Evolutionary conservation across 306 rosid genomes (phyloP), one percentile per base, ranked within the genome.

Genomic region (Pueraria montana): DNA sequence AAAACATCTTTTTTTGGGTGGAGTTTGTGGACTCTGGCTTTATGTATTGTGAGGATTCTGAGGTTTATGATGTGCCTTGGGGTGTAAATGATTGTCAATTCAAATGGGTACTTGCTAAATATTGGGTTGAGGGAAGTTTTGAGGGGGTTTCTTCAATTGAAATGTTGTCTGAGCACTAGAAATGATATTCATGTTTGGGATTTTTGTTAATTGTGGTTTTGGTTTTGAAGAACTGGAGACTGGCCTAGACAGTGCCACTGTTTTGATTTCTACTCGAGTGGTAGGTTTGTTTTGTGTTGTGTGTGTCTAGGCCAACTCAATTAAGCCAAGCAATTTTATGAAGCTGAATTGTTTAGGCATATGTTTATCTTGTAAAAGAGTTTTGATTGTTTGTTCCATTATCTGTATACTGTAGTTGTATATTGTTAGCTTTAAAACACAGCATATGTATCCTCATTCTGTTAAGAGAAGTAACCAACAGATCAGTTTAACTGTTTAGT

Each of bases 71-170:
- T 61, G 68, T 72, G 69, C 17, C 73, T 55, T 78, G 27, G 77
- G 86, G 65, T 81, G 70, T 80, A 87, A 48, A 77, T 80, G 67
- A 59, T 79, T 78, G 80, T 46, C 32, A 82, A 20, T 42, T 78
- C 52, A 65, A 49, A 80, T 55, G 82, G 83, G 72, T 74, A 38
- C n/a, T 59, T 9, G 27, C 26, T 52, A 74, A 70, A 59, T 79
- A 49, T 64, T 63, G 77, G 85, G 58, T 66, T 69, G 82, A 68
- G 48, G 72, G 50, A 59, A 67, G 52, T 43, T 81, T 63, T 81
- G 62, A 63, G 49, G 49, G 49, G 77, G 20, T 52, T 80, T 42
- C 75, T 55, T 62, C 42, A 36, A 74, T 79, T 75, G 53, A 71
- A 58, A 64, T 76, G 85, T 46, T 80, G 82, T 69, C 12, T 67